Evolutionary conservation across 371 early-diverging fungal species (phyloP).

Genomic region (Circinella minor): DNA sequence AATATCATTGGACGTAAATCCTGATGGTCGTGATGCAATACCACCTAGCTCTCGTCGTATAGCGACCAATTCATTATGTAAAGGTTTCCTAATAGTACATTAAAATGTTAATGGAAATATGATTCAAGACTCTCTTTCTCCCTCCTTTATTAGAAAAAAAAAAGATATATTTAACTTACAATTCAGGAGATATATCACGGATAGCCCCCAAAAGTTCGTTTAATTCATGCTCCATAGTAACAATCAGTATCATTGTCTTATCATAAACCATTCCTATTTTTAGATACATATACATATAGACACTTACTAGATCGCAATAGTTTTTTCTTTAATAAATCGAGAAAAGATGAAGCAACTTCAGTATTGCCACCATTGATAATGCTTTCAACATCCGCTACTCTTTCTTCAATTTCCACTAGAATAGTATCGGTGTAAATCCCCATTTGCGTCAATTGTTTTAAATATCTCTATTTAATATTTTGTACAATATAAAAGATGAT

Average conservation of each 20-base stretch:
- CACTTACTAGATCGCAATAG: conserved; percentile 58
- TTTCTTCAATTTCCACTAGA: conserved; percentile 62
- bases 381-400: conserved; percentile 62
- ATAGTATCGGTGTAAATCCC: conserved; percentile 72
- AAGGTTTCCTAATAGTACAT: conserved; percentile 51
- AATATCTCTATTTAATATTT: conserved; percentile 62
- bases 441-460: conserved; percentile 70
- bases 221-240: conserved; percentile 31
- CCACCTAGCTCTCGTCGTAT: conserved; percentile 65
- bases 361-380: conserved; percentile 58
- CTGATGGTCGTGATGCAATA: conserved; percentile 49
- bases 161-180: conserved; percentile 28
- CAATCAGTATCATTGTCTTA: conserved; percentile 4
- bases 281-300: not conserved
- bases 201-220: conserved; percentile 31
- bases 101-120: too few relatives aligned
- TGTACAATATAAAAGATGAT: not conserved
- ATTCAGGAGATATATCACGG: conserved; percentile 49
- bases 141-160: too few relatives aligned
- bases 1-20: conserved; percentile 53
- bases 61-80: conserved; percentile 67
- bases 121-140: too few relatives aligned
- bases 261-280: not conserved
- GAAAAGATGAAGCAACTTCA: conserved; percentile 47
- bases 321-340: conserved; percentile 63